A percentile compares a stretch with the other conserved stretches of the same genome.
Conservation (phyloP, 2,329 filamentous ascomycete species). For the Achaetomium macrosporum region DNA sequence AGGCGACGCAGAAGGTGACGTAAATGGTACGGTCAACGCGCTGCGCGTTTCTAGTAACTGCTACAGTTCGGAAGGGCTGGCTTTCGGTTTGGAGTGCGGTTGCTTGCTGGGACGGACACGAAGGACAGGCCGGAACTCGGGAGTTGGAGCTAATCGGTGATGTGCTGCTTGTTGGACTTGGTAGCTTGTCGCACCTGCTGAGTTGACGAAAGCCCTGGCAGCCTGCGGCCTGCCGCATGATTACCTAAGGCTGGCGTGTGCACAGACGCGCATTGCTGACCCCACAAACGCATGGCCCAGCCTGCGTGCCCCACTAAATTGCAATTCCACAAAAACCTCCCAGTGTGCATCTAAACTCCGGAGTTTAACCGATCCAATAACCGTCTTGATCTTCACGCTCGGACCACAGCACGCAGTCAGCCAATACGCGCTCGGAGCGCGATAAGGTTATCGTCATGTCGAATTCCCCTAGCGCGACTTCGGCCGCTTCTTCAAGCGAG, state of each 20-base stretch:
- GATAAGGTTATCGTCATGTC: conserved; percentile 2
- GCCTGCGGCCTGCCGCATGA: conserved; percentile 27
- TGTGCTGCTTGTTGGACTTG: conserved; percentile 3
- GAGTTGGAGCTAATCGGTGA: not conserved
- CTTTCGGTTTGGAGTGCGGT: conserved; percentile 1
- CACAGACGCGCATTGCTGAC: not conserved
- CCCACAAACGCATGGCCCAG: not conserved
- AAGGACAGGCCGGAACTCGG: too few species aligned
- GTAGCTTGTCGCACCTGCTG: conserved; percentile 14
- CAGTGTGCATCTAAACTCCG: conserved; percentile 7
- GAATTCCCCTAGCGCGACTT: not conserved
- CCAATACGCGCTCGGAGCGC: conserved; percentile 4
- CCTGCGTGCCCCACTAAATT: not conserved
- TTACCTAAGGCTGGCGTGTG: conserved; percentile 19
- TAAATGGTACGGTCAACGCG: not conserved
- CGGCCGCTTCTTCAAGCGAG: not conserved
- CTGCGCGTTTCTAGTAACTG: too few species aligned
- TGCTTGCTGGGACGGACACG: not conserved
- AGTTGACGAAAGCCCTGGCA: conserved; percentile 30
- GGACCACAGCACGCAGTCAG: not conserved
- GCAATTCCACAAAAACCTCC: not conserved
- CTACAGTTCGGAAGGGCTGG: not conserved
- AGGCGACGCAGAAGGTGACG: conserved; percentile 2
- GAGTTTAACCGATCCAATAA: conserved; percentile 8
- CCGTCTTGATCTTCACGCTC: not conserved